Base-by-base conservation (phyloP, 495 filamentous ascomycete genomes). In the Aspergillus nidulans region DNA sequence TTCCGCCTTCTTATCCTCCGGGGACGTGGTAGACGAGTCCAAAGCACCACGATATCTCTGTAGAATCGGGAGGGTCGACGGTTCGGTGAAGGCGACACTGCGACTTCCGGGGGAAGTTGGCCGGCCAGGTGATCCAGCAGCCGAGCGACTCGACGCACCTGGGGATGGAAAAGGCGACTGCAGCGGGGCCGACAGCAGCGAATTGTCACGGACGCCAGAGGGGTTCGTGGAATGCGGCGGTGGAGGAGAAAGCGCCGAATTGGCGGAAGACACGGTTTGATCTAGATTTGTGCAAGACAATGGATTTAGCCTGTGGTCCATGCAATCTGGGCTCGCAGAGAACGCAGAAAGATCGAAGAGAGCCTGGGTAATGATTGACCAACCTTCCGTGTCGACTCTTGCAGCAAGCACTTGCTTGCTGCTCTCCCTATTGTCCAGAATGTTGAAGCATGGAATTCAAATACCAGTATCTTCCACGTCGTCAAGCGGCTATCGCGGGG, bases 401-500 rank as follows among this genome's bases (percentile, higher is more conserved):
- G 74, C 74, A 78, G 75, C 75, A 78, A 78, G 75, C 75, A 73
- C 68, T 71, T 71, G 75, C 75, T 78, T 78, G 75, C 75, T 72
- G 75, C 75, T 73, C 70, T 69, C 64, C 63, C 74, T 77, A 77
- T 72, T 57, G 69, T 73, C 75, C 69, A 74, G 68, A 78, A 78
- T 78, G 66, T 68, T 74, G 73, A 76, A 71, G 72, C 75, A 76
- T 76, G 75, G 71, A 75, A 73, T 66, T 70, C 62, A 61, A 66
- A 67, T 57, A 60, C 42, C 23, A 47, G 55, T 53, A 57, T 54
- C 53, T 58, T 59, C 55, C 60, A 66, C 59, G 60, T 65, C 65
- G 61, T 62, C 48, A 30, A 63, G 60, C 65, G 64, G 53, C 59
- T 63, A 62, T 62, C 63, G 58, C 46, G 16, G 30, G n/a, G 28